Conservation (phyloP, 371 early-diverging fungal species). For the Mucor sp. region DNA sequence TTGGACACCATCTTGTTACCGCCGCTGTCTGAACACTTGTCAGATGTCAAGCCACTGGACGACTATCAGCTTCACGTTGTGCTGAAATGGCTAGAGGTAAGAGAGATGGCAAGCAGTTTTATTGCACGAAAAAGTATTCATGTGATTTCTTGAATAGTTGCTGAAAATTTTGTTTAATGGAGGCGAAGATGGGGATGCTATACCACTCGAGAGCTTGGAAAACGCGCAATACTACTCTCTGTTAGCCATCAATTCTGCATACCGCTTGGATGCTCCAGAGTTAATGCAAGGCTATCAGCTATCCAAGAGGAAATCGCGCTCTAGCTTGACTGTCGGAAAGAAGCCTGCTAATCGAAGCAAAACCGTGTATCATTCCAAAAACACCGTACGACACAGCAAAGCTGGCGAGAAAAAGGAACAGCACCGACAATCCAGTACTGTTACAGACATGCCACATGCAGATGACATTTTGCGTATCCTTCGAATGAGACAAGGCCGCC, state of each 20-base stretch:
- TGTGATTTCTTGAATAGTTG: conserved; percentile 35
- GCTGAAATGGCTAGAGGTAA: conserved; percentile 61
- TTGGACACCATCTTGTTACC: conserved; percentile 75
- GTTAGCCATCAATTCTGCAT: conserved; percentile 53
- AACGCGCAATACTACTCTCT: conserved; percentile 68
- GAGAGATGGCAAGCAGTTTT: not conserved
- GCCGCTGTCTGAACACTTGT: conserved; percentile 65
- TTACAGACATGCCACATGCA: conserved; percentile 32
- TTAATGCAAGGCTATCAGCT: conserved; percentile 57
- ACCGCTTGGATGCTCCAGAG: conserved; percentile 50
- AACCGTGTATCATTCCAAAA: conserved; percentile 29
- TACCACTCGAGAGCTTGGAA: conserved; percentile 67
- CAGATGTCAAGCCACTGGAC: conserved; percentile 58
- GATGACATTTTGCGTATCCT: conserved; percentile 47
- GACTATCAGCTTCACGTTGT: conserved; percentile 66
- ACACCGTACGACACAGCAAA: conserved; percentile 6
- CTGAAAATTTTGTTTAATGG: conserved; percentile 83
- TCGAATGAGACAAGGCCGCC: conserved; percentile 38
- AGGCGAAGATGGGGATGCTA: conserved; percentile 76
- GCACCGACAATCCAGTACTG: not conserved
- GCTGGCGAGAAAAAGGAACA: conserved; percentile 8
- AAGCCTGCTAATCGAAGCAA: conserved; percentile 25
- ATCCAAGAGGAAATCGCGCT: conserved; percentile 16
- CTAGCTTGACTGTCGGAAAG: not conserved
- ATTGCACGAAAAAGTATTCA: not conserved